Conservation (phyloP, 345 rosid species). For the Dipteronia dyeriana region DNA sequence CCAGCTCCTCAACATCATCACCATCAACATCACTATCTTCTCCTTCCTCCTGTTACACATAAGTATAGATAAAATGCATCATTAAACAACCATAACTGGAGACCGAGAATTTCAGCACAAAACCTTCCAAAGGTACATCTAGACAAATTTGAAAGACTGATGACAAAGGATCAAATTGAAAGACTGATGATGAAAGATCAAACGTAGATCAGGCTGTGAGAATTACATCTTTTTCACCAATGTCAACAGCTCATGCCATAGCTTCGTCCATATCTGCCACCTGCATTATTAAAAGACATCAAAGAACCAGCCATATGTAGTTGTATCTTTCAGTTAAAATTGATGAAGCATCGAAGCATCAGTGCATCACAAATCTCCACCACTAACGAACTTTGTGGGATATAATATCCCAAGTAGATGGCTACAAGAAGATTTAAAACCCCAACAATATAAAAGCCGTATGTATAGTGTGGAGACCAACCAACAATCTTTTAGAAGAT, state of each 20-base stretch:
- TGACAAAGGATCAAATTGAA: no score
- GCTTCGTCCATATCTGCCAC: constrained; percentile 82
- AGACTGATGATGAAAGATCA: neutral
- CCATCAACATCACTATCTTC: constrained; percentile 52
- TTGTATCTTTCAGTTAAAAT: neutral
- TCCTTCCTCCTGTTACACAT: constrained; percentile 57
- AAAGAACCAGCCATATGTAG: neutral
- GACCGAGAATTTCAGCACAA: neutral
- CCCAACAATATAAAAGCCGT: neutral
- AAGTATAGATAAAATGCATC: constrained; percentile 8
- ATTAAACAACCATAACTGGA: constrained; percentile 14
- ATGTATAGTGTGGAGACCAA: neutral
- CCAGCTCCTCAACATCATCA: constrained; percentile 42
- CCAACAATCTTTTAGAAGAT: neutral
- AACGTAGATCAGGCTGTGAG: constrained; percentile 3
- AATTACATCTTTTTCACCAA: constrained; percentile 90
- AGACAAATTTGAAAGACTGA: constrained; percentile 1
- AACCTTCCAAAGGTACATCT: neutral
- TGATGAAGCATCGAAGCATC: neutral
- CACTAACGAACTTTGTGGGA: neutral
- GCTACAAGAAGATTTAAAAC: neutral
- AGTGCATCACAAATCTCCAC: neutral
- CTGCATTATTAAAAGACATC: constrained; percentile 34
- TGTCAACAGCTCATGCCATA: constrained; percentile 90
- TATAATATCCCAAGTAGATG: neutral